Conservation (phyloP, 352 stramenopile genomes). For the Aphanomyces euteiches region DNA sequence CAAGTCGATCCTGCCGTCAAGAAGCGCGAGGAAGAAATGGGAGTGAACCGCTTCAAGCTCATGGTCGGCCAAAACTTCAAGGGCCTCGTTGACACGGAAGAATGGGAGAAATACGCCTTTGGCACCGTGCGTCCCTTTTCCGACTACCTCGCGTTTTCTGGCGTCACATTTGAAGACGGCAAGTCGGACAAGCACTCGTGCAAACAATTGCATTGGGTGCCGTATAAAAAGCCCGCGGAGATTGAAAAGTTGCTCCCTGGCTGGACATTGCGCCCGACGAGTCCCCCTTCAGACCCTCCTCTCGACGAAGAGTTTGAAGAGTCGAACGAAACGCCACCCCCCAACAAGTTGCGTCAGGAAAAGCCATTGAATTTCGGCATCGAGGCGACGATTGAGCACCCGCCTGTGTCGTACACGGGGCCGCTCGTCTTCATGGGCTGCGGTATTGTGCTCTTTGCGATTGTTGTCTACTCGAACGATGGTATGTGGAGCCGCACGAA, state of each 20-base stretch:
- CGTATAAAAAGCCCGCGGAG: conserved; percentile 51
- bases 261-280: conserved; percentile 44
- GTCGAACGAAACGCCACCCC: conserved; percentile 22
- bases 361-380: conserved; percentile 32
- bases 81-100: conserved; percentile 52
- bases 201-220: conserved; percentile 67
- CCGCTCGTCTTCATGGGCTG: conserved; percentile 55
- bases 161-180: conserved; percentile 49
- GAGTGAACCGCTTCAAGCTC: conserved; percentile 54
- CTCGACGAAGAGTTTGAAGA: background rate
- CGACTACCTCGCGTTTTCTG: conserved; percentile 55
- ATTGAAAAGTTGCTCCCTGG: conserved; percentile 51
- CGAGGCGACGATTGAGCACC: conserved; percentile 36
- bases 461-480: conserved; percentile 71
- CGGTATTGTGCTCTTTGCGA: conserved; percentile 45
- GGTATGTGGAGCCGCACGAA: conserved; percentile 45
- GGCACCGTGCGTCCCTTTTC: conserved; percentile 51
- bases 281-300: background rate
- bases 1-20: conserved; percentile 47
- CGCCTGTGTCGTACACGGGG: conserved; percentile 41
- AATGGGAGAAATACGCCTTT: conserved; percentile 59
- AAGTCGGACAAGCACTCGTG: conserved; percentile 59
- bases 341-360: conserved; percentile 13
- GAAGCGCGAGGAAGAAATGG: conserved; percentile 52
- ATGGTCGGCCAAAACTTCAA: conserved; percentile 55